Evolutionary conservation across 2,329 filamentous ascomycete species (phyloP), one percentile per base, ranked within the genome.

Genomic region (Pezicula carpinea): DNA sequence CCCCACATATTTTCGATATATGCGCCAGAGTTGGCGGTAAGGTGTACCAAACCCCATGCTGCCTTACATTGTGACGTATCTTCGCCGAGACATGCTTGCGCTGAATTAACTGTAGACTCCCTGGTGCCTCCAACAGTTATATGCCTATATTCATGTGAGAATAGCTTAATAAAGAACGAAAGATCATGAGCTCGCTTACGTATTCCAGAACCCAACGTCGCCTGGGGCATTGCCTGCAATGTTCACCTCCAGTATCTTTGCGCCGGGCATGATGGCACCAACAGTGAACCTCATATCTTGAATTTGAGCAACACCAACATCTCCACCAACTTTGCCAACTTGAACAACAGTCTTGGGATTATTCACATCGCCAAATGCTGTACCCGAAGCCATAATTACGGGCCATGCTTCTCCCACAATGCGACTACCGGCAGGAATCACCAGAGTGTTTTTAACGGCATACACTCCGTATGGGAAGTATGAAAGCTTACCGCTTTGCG

Each of bases 341-440:
- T 69, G 62, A 13, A 80, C 59, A 23, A 80, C 64, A 0, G 74
- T 65, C 18, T 61, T 62, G 0, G 78, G 77, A 21, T 63, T 64
- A 18, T 51, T 58, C 0, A 62, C 53, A 49, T 72, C 64, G 45
- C 57, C 66, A 58, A 74, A 80, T 29, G 63, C 66, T 50, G 51
- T 50, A n/a, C 77, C 76, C 5, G 61, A 63, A 2, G 67, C 77
- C n/a, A 68, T 72, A 57, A 76, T 74, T 7, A 66, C 68, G 7
- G 75, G 69, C 68, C 74, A 79, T 5, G 71, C 70, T 59, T 82
- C 76, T 17, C 80, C 80, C 8, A 79, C 67, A 21, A 83, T 71
- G 2, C 69, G 68, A 4, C 75, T 74, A 11, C 73, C 70, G 6
- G 68, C 62, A 1, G 75, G 75, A 26, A 78, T 57, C 17, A 66